These are phyloP conservation scores for Teunomyces panamensis DNA, from an alignment of 805 yeast species.

Conservation along the genomic window DNA sequence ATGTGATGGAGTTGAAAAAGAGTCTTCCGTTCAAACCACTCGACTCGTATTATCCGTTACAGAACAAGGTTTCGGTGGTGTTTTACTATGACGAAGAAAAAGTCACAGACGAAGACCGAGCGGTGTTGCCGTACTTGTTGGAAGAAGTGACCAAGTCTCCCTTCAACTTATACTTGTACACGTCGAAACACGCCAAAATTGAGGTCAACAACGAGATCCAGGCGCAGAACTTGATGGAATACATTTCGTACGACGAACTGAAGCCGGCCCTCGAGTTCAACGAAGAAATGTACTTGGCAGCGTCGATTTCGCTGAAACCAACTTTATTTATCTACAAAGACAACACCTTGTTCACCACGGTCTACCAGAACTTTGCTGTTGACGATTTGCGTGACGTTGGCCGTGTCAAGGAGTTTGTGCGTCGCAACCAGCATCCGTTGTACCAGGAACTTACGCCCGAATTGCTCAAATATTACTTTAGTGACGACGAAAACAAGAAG, in stretches of 20 bases:
- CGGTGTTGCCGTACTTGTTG: conserved; percentile 55
- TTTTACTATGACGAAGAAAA: conserved; percentile 52
- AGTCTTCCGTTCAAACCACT: conserved; percentile 30
- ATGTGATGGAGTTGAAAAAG: conserved; percentile 26
- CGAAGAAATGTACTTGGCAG: conserved; percentile 46
- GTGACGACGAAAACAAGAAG: conserved; percentile 16
- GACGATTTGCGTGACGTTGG: conserved; percentile 56
- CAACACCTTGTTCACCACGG: conserved; percentile 47
- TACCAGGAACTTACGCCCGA: conserved; percentile 50
- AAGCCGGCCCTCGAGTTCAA: conserved; percentile 36
- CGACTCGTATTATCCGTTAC: conserved; percentile 34
- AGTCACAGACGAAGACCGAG: conserved; percentile 58
- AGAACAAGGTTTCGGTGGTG: conserved; percentile 48
- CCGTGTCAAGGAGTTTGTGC: conserved; percentile 49
- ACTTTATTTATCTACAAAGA: conserved; percentile 61
- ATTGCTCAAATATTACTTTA: conserved; percentile 34
- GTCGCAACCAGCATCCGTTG: conserved; percentile 48
- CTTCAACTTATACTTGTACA: conserved; percentile 50
- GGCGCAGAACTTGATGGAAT: conserved; percentile 38
- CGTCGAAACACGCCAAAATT: conserved; percentile 45
- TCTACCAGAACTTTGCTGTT: conserved; percentile 61
- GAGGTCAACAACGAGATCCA: conserved; percentile 41
- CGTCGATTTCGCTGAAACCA: conserved; percentile 58
- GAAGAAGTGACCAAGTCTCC: conserved; percentile 60
- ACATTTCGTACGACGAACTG: conserved; percentile 40